phyloP scores from a whole-genome alignment of 495 filamentous ascomycete genomes.

The Aspergillus ostianus region DNA sequence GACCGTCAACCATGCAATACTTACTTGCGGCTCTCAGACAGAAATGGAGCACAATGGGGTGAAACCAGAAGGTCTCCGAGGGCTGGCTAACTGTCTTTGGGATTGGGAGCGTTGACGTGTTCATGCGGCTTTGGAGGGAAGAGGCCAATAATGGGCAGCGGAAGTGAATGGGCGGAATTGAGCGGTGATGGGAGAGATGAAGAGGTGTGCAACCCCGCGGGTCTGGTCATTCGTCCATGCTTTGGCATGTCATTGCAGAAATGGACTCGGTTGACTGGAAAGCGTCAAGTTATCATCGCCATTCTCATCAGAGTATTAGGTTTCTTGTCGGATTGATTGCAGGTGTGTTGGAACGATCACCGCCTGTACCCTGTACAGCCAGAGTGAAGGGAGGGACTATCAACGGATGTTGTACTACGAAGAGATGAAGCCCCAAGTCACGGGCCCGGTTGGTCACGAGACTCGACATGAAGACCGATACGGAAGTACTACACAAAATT shows the following conservation, averaged over 20 bases:
- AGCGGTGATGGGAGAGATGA: conserved; percentile 8
- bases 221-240: background rate
- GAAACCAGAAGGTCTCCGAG: conserved; percentile 5
- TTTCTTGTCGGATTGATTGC: too few species aligned
- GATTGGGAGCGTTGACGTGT: conserved; percentile 26
- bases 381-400: too few species aligned
- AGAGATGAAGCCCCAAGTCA: too few species aligned
- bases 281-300: background rate
- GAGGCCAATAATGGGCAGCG: conserved; percentile 22
- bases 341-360: too few species aligned
- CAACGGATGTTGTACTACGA: too few species aligned
- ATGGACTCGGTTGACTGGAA: background rate
- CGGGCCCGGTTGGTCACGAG: too few species aligned
- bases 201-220: conserved; percentile 8
- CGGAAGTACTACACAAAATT: too few species aligned
- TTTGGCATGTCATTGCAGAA: background rate
- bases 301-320: too few species aligned
- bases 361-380: too few species aligned
- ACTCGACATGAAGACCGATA: too few species aligned
- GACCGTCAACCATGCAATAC: conserved; percentile 3
- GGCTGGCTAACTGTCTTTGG: conserved; percentile 6
- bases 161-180: conserved; percentile 18
- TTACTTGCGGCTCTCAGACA: conserved; percentile 19
- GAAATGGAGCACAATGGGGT: conserved; percentile 6
- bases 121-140: conserved; percentile 13